A percentile compares a stretch with the other conserved stretches of the same genome.
phyloP scores from a whole-genome alignment of 1,284 basidiomycete genomes.

The Cutaneotrichosporon mucoides region DNA sequence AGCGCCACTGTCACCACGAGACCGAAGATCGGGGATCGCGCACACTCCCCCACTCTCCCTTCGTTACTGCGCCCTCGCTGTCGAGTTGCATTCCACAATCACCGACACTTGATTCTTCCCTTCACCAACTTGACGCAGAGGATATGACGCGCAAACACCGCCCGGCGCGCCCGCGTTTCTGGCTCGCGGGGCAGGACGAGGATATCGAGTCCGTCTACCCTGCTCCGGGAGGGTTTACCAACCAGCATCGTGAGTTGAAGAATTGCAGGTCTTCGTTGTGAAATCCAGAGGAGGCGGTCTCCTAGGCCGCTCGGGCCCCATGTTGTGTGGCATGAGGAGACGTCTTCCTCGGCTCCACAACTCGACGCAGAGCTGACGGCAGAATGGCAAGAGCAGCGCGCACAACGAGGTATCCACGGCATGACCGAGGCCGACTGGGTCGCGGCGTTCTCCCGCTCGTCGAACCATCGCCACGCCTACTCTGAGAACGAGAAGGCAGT shows the following conservation, averaged over 20 bases:
- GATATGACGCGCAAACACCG: not conserved
- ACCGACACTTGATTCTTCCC: not conserved
- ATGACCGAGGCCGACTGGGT: constrained; percentile 1
- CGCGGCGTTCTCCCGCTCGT: not conserved
- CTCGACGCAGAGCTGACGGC: too few relatives aligned
- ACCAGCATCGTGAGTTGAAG: not conserved
- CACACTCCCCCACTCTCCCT: too few relatives aligned
- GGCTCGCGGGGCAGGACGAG: constrained; percentile 8
- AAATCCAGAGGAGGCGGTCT: too few relatives aligned
- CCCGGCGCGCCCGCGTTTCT: constrained; percentile 8
- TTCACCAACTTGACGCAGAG: too few relatives aligned
- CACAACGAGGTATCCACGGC: not conserved
- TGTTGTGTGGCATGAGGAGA: too few relatives aligned
- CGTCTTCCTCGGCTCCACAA: too few relatives aligned
- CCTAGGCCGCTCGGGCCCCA: too few relatives aligned
- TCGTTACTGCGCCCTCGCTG: too few relatives aligned
- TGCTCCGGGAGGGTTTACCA: not conserved
- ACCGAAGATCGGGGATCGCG: too few relatives aligned
- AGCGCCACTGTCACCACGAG: too few relatives aligned
- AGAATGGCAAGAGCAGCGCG: not conserved
- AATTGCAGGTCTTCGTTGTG: too few relatives aligned
- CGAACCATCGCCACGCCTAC: not conserved
- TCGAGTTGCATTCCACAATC: not conserved
- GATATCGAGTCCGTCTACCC: constrained; percentile 2
- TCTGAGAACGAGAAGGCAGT: not conserved